Conservation (phyloP, 768 basidiomycete genomes). For the Symmetrospora coprosmae region DNA sequence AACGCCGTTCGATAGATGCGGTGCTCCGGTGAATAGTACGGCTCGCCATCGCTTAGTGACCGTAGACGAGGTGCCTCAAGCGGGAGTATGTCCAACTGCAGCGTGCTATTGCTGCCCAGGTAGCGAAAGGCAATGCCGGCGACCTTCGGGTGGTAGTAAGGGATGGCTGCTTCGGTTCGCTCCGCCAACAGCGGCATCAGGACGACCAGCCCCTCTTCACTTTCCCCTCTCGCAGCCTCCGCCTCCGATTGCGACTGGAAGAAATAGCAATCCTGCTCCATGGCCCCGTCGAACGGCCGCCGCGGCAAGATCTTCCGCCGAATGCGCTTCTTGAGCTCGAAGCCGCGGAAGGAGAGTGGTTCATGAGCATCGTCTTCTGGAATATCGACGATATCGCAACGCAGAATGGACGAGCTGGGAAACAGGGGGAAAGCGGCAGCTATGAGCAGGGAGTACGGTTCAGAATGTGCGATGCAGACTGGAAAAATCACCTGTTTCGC, state of each 20-base stretch:
- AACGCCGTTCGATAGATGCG: slow-evolving; percentile 68
- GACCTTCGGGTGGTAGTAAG: slow-evolving; percentile 83
- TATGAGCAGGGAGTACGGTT: no score
- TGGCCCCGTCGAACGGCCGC: background rate
- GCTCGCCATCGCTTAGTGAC: background rate
- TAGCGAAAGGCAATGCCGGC: slow-evolving; percentile 69
- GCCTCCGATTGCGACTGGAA: no score
- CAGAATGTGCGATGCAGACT: background rate
- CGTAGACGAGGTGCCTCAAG: background rate
- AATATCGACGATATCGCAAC: slow-evolving; percentile 1
- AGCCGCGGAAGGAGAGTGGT: background rate
- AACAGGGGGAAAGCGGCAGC: background rate
- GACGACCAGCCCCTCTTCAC: background rate
- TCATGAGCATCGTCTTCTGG: background rate
- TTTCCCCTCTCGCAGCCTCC: no score
- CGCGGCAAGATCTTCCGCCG: slow-evolving; percentile 3
- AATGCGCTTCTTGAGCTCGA: background rate
- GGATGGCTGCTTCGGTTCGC: slow-evolving; percentile 41
- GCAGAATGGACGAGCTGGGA: slow-evolving; percentile 6
- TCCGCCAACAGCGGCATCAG: slow-evolving; percentile 33
- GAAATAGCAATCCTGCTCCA: slow-evolving; percentile 5
- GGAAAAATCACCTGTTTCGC: slow-evolving; percentile 1
- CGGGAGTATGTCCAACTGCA: background rate
- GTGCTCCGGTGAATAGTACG: slow-evolving; percentile 29
- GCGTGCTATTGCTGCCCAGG: slow-evolving; percentile 31